A percentile compares a stretch with the other conserved stretches of the same genome.
These are phyloP conservation scores for Phytophthora fragariae DNA, from an alignment of 352 stramenopile species.

Conservation along the genomic window DNA sequence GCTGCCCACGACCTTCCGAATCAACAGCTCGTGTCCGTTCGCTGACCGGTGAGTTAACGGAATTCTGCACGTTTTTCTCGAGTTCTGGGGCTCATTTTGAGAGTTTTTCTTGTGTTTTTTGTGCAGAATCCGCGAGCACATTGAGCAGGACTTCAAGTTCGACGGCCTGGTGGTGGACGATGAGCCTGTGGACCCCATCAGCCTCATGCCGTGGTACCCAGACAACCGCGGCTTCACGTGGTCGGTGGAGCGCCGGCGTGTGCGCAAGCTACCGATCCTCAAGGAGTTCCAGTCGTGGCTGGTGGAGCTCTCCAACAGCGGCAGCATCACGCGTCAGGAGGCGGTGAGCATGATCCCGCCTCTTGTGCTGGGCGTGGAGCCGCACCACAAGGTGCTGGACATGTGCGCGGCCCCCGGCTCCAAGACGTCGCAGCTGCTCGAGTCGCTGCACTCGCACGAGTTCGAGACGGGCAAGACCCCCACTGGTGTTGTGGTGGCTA, in stretches of 20 bases:
- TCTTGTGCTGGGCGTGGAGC: constrained; percentile 95
- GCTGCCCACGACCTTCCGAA: constrained; percentile 94
- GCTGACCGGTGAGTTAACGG: constrained; percentile 62
- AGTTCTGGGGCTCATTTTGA: constrained; percentile 11
- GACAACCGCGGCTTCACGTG: constrained; percentile 91
- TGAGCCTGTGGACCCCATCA: constrained; percentile 85
- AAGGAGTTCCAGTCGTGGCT: constrained; percentile 97
- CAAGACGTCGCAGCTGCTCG: constrained; percentile 99
- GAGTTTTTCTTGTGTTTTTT: background rate
- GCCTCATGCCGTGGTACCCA: constrained; percentile 91
- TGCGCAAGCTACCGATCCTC: constrained; percentile 93
- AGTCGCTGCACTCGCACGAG: constrained; percentile 90
- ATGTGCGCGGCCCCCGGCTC: constrained; percentile 99
- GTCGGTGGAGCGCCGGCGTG: constrained; percentile 87
- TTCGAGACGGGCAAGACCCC: constrained; percentile 78
- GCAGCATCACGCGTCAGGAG: constrained; percentile 98
- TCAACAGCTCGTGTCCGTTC: constrained; percentile 92
- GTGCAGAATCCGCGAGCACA: constrained; percentile 84
- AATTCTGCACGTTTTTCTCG: background rate
- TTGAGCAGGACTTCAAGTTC: constrained; percentile 88
- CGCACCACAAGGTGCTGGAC: constrained; percentile 95
- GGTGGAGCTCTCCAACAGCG: constrained; percentile 93
- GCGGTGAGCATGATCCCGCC: constrained; percentile 99
- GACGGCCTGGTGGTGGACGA: constrained; percentile 82
- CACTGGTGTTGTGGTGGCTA: constrained; percentile 95